These are phyloP conservation scores for Cryptococcus hybrid DNA, from an alignment of 1,284 basidiomycete species.

Conservation along the genomic window DNA sequence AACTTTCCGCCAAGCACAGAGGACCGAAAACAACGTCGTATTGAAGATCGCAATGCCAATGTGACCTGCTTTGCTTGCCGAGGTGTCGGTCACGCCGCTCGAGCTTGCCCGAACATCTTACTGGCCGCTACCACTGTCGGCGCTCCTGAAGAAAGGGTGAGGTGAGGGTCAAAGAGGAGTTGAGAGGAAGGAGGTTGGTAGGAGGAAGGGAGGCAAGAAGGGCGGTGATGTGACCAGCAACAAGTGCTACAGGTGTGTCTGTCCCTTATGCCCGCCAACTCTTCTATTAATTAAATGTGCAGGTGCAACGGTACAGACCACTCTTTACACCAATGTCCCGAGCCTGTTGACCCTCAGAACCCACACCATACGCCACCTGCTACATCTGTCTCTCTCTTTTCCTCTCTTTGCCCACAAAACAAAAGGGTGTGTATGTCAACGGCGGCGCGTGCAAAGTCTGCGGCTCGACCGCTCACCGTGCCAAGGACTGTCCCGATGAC, in stretches of 20 bases:
- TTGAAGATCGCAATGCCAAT: constrained; percentile 58
- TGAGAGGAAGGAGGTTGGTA: constrained; percentile 35
- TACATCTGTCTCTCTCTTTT: constrained; percentile 88
- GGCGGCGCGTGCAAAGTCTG: constrained; percentile 90
- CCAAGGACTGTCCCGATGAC: constrained; percentile 67
- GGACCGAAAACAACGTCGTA: constrained; percentile 64
- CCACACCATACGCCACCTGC: constrained; percentile 85
- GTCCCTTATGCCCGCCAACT: not conserved
- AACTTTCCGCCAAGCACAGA: constrained; percentile 52
- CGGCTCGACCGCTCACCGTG: constrained; percentile 76
- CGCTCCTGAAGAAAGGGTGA: constrained; percentile 8
- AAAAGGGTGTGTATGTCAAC: constrained; percentile 84
- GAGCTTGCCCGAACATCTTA: constrained; percentile 68
- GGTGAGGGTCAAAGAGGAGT: constrained; percentile 16
- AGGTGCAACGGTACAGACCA: constrained; percentile 84
- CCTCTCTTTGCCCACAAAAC: constrained; percentile 72
- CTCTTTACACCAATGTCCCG: constrained; percentile 71
- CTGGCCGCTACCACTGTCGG: constrained; percentile 25
- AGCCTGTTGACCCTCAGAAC: constrained; percentile 61
- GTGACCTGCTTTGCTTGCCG: constrained; percentile 88
- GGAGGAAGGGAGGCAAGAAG: constrained; percentile 37
- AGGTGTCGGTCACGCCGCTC: constrained; percentile 77
- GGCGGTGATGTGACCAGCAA: constrained; percentile 55
- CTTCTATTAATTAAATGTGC: constrained; percentile 7
- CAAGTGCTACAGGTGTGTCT: constrained; percentile 75